These are phyloP conservation scores for Corchorus capsularis DNA, from an alignment of 345 rosid species.

Conservation along the genomic window DNA sequence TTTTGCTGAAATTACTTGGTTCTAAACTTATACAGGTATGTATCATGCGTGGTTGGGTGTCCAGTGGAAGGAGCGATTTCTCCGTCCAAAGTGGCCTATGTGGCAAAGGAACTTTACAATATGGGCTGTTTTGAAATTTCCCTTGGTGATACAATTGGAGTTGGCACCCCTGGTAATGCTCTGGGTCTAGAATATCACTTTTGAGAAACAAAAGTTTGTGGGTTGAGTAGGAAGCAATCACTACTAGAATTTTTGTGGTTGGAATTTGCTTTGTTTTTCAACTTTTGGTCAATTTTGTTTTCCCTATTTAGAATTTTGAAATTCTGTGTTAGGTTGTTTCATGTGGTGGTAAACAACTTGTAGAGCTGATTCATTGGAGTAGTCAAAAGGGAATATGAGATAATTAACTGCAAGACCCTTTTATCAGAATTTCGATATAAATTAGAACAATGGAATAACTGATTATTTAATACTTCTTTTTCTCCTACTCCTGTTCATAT, in stretches of 20 bases:
- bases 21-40: conserved; percentile 59
- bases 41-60: conserved; percentile 92
- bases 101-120: conserved; percentile 81
- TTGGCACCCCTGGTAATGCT: conserved; percentile 86
- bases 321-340: neutral
- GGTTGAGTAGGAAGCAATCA: conserved; percentile 7
- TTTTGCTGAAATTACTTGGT: conserved; percentile 15
- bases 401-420: neutral
- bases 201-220: neutral
- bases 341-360: neutral
- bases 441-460: neutral
- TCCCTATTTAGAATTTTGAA: neutral
- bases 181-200: neutral
- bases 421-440: neutral
- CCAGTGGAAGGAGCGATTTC: conserved; percentile 76
- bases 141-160: conserved; percentile 86
- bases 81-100: conserved; percentile 82
- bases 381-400: neutral
- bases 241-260: neutral
- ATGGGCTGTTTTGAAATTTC: conserved; percentile 99
- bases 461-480: neutral
- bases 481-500: neutral
- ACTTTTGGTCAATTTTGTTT: neutral
- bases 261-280: neutral
- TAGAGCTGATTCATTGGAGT: neutral